Evolutionary conservation across 2,329 filamentous ascomycete genomes (phyloP).

Genomic region (Aspergillus japonicus): DNA sequence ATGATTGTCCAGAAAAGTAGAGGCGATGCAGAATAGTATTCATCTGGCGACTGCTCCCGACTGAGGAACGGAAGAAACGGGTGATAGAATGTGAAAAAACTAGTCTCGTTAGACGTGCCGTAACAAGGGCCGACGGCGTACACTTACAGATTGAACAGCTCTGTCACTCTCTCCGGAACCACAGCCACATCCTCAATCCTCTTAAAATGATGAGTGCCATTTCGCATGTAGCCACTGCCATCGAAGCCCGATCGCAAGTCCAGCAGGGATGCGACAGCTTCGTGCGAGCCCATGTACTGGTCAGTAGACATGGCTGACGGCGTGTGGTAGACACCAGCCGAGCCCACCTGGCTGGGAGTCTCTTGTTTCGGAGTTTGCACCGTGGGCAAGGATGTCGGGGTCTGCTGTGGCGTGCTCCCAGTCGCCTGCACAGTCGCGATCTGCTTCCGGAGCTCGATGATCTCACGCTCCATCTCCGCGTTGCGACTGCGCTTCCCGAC

Average conservation of each 20-base stretch:
- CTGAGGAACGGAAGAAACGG: slow-evolving; percentile 65
- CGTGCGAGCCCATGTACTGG: slow-evolving; percentile 49
- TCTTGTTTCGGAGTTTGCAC: slow-evolving; percentile 39
- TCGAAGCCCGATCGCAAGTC: slow-evolving; percentile 51
- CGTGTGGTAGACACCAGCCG: slow-evolving; percentile 34
- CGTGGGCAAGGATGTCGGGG: slow-evolving; percentile 21
- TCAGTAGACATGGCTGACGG: slow-evolving; percentile 39
- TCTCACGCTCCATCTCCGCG: slow-evolving; percentile 63
- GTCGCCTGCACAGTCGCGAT: slow-evolving; percentile 40
- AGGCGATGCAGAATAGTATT: slow-evolving; percentile 59
- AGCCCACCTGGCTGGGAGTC: slow-evolving; percentile 36
- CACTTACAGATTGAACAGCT: slow-evolving; percentile 47
- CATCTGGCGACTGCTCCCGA: slow-evolving; percentile 52
- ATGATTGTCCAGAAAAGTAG: slow-evolving; percentile 69
- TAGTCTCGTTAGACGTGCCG: slow-evolving; percentile 36
- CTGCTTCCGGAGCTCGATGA: slow-evolving; percentile 51
- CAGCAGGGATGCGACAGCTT: slow-evolving; percentile 51
- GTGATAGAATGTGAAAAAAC: slow-evolving; percentile 65
- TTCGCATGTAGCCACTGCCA: slow-evolving; percentile 45
- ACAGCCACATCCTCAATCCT: slow-evolving; percentile 54
- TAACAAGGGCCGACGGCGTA: background rate
- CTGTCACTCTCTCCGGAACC: slow-evolving; percentile 42
- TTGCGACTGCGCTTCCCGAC: slow-evolving; percentile 65
- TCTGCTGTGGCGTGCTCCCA: slow-evolving; percentile 23
- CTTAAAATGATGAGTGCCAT: slow-evolving; percentile 50